These are phyloP conservation scores for Dendrobium huoshanense DNA, from an alignment of 106 monocot genomes.

Conservation along the genomic window DNA sequence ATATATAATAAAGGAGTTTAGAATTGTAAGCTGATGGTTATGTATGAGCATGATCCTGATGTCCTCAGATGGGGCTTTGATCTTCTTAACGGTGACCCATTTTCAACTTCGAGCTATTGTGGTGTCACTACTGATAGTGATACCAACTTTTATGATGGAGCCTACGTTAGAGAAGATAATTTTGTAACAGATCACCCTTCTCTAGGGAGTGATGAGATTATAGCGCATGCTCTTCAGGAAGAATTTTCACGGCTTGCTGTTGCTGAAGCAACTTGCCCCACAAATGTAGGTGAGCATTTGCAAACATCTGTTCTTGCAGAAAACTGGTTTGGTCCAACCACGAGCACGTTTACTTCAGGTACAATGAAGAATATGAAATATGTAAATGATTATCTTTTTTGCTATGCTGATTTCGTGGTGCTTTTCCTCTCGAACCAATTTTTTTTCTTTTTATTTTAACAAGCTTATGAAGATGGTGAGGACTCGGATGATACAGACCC, in stretches of 20 bases:
- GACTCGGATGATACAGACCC: conserved; percentile 41
- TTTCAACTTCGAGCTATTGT: conserved; percentile 51
- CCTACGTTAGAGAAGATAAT: conserved; percentile 48
- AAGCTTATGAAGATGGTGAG: conserved; percentile 45
- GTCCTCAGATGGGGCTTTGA: conserved; percentile 60
- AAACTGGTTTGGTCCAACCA: conserved; percentile 55
- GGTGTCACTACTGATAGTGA: conserved; percentile 37
- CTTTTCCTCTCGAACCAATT: conserved; percentile 1
- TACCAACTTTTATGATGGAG: conserved; percentile 29
- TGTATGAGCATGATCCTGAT: conserved; percentile 79
- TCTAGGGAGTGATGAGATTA: conserved; percentile 44
- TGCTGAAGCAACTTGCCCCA: conserved; percentile 53
- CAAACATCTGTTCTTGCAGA: conserved; percentile 51
- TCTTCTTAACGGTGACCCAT: conserved; percentile 54
- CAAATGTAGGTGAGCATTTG: conserved; percentile 39
- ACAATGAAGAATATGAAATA: conserved; percentile 5
- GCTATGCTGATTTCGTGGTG: neutral
- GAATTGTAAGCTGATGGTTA: conserved; percentile 48
- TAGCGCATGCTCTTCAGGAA: conserved; percentile 55
- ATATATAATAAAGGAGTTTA: neutral
- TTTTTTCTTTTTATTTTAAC: neutral
- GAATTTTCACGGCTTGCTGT: conserved; percentile 58
- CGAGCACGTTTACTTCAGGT: conserved; percentile 57
- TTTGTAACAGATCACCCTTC: conserved; percentile 25
- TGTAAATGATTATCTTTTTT: conserved; percentile 9